Base-by-base conservation (phyloP, 2,329 filamentous ascomycete genomes). In the Nemania sp. region DNA sequence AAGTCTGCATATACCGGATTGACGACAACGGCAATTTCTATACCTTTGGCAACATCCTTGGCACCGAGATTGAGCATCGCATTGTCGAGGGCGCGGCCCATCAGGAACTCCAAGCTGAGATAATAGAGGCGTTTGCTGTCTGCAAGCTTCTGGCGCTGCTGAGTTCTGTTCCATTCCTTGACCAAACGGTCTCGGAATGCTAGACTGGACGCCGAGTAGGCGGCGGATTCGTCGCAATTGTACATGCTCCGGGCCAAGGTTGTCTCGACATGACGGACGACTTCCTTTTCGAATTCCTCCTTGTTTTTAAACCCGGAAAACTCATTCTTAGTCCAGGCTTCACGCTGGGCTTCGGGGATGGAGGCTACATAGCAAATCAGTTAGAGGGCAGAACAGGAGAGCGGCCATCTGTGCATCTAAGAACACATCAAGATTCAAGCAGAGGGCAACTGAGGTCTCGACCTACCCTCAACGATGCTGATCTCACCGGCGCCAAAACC, bases 91-190 rank as follows among this genome's bases (percentile, higher is more conserved):
- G 95, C 90, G 73, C 95, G 85, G 43, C 95, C 95, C 95, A 99
- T 99, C 71, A 99, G 80, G 72, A 99, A 99, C 78, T 99, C 95
- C 60, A 99, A 86, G 68, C 93, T 97, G 62, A 99, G 85, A 75
- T 99, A 99, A 80, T 99, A 99, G 69, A 99, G 86, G 63, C 95
- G 87, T 84, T 99, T 99, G 77, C 87, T 87, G 74, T 98, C 95
- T 59, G 85, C 83, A 71, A 90, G 92, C 0, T 94, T 97, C 78
- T 99, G 95, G 63, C 89, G 89, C 80, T 99, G 95, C 80, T 99
- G 95, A 48, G 95, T 99, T 78, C 89, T 92, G 80, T 98, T 99
- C 95, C 95, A 99, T 69, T 96, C 92, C 65, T 95, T 88, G 72
- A 99, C 89, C 73, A 99, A 82, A 54, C 92, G 89, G 76, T 99